Conservation (phyloP, 106 monocot species). For the Cymbidium sinense region DNA sequence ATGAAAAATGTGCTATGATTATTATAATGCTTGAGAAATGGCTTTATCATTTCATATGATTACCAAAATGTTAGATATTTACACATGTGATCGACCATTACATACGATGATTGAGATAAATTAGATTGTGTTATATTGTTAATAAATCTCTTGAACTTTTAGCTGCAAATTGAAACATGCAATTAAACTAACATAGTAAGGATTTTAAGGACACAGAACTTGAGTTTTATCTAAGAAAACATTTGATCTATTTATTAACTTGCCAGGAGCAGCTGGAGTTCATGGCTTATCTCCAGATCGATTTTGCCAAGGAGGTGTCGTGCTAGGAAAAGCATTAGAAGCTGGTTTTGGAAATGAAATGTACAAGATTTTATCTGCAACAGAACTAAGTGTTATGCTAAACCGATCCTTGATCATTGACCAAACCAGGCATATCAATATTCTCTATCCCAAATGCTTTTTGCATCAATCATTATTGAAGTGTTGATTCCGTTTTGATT, state of each 20-base stretch:
- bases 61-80: no score
- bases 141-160: background rate
- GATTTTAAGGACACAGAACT: background rate
- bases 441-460: conserved; percentile 14
- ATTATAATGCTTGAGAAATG: no score
- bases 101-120: background rate
- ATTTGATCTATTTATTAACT: conserved; percentile 45
- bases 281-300: conserved; percentile 59
- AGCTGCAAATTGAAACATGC: background rate
- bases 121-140: background rate
- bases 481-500: background rate
- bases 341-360: conserved; percentile 99
- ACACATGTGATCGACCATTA: background rate
- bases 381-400: conserved; percentile 83
- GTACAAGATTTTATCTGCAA: conserved; percentile 97
- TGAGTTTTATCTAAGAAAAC: conserved; percentile 12
- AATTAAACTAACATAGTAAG: background rate
- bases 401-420: conserved; percentile 96
- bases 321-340: conserved; percentile 82
- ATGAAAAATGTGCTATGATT: background rate
- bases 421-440: conserved; percentile 81
- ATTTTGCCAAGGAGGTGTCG: conserved; percentile 85
- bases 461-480: background rate
- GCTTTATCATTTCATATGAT: no score
- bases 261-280: conserved; percentile 80